Conservation (phyloP, 1,284 basidiomycete genomes). For the Thelephora terrestris region DNA sequence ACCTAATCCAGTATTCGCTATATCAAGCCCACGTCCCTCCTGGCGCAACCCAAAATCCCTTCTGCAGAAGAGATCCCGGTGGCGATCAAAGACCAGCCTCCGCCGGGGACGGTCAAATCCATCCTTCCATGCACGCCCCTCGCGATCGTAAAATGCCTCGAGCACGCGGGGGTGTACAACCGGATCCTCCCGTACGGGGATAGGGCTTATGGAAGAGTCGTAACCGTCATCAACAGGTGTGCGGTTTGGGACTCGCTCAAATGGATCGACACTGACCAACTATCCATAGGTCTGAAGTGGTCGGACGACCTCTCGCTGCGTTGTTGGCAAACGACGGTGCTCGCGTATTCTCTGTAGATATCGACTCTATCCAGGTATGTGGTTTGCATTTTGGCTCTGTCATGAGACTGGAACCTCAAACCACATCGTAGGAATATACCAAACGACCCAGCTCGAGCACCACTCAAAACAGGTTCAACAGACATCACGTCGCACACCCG, state of each 20-base stretch:
- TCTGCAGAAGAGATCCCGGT: slow-evolving; percentile 16
- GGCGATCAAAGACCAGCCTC: slow-evolving; percentile 50
- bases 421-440: slow-evolving; percentile 60
- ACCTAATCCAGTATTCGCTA: slow-evolving; percentile 56
- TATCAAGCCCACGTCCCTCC: slow-evolving; percentile 54
- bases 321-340: slow-evolving; percentile 94
- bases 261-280: neutral
- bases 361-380: slow-evolving; percentile 79
- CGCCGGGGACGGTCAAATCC: slow-evolving; percentile 80
- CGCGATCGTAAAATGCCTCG: slow-evolving; percentile 92
- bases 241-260: slow-evolving; percentile 11
- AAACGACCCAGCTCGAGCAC: slow-evolving; percentile 61
- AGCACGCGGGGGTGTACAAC: slow-evolving; percentile 90
- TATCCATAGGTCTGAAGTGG: slow-evolving; percentile 77
- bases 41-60: slow-evolving; percentile 27
- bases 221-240: slow-evolving; percentile 91
- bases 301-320: slow-evolving; percentile 90
- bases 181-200: slow-evolving; percentile 87
- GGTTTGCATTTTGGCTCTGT: slow-evolving; percentile 1
- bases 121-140: slow-evolving; percentile 96
- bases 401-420: neutral
- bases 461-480: slow-evolving; percentile 48
- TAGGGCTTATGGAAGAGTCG: slow-evolving; percentile 85
- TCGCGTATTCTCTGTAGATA: slow-evolving; percentile 89
- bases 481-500: slow-evolving; percentile 76